phyloP scores from a whole-genome alignment of 306 rosid species.

The Argentina anserina region DNA sequence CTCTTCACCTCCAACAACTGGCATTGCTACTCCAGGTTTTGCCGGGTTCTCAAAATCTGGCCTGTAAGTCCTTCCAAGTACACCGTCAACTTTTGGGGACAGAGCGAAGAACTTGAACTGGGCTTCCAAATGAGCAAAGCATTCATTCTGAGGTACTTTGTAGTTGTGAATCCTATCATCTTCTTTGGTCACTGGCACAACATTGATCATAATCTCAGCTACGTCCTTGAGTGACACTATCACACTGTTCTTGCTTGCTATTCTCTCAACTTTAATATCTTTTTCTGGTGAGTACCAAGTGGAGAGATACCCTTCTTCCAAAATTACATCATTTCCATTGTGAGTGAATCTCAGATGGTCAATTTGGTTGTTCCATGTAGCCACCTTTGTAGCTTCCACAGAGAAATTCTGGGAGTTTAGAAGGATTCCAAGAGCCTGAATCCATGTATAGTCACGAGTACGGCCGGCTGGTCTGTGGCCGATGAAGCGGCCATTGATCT shows the following conservation, averaged over 20 bases:
- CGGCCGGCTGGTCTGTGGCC: slow-evolving; percentile 36
- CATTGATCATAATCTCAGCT: slow-evolving; percentile 43
- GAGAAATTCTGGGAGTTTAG: slow-evolving; percentile 32
- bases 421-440: slow-evolving; percentile 39
- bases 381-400: slow-evolving; percentile 29
- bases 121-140: slow-evolving; percentile 46
- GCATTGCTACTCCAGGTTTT: slow-evolving; percentile 51
- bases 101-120: slow-evolving; percentile 39
- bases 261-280: slow-evolving; percentile 30
- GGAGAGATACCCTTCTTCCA: slow-evolving; percentile 30
- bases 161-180: slow-evolving; percentile 45
- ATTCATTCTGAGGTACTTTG: slow-evolving; percentile 34
- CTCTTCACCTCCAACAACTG: slow-evolving; percentile 43
- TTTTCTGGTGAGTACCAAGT: slow-evolving; percentile 27
- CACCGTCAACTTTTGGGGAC: slow-evolving; percentile 41
- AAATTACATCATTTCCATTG: slow-evolving; percentile 16
- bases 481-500: slow-evolving; percentile 45
- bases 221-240: slow-evolving; percentile 23
- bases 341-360: slow-evolving; percentile 33
- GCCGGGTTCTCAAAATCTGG: slow-evolving; percentile 38
- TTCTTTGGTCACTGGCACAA: slow-evolving; percentile 42
- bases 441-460: slow-evolving; percentile 37
- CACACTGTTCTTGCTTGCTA: slow-evolving; percentile 33
- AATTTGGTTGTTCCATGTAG: slow-evolving; percentile 26
- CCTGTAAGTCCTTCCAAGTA: slow-evolving; percentile 42